Evolutionary conservation across 805 yeast genomes (phyloP), one percentile per base, ranked within the genome.

Genomic region (Wickerhamiella spandovensis): DNA sequence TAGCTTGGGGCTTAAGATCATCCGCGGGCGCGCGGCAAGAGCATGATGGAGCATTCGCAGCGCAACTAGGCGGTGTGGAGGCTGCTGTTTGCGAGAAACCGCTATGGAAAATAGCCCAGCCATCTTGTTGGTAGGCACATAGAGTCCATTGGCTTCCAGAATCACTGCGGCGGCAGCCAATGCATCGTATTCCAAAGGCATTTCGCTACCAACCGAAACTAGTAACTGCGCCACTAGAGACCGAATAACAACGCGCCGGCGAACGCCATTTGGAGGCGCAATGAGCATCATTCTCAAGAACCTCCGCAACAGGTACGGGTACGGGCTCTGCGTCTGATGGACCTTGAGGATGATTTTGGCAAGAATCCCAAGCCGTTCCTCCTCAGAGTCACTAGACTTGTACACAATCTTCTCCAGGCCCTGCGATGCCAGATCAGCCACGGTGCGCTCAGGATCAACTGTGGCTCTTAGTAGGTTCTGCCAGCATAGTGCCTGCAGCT

Each of bases 1-100:
- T 2, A 52, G 35, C n/a, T 42, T 38, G 35, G 54, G 54, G 37
- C 54, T 47, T 24, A 52, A 18, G n/a, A 52, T 49, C 15, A 47
- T 41, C 13, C 47, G 49, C 7, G 54, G 54, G 20, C 44, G 35
- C 9, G 51, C 46, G 12, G 47, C 24, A 7, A 52, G 44, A 2
- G 52, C 54, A 9, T 50, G 41, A 12, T 47, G 30, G 5, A 52
- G 52, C 50, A 52, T 49, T 3, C 43, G 24, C 24, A 52, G 30
- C 13, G 47, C 47, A 3, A 49, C 17, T 7, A 49, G 51, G 17
- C 54, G 44, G 20, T 23, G n/a, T 17, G 23, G 39, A 2, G 35
- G 38, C 9, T n/a, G 6, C 10, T 24, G 22, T 4, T 20, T 10
- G 15, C 18, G 18, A 7, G 43, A 3, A 8, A 35, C 22, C 10